Base-by-base conservation (phyloP, 2,329 filamentous ascomycete genomes). In the Botrytis pseudocinerea region DNA sequence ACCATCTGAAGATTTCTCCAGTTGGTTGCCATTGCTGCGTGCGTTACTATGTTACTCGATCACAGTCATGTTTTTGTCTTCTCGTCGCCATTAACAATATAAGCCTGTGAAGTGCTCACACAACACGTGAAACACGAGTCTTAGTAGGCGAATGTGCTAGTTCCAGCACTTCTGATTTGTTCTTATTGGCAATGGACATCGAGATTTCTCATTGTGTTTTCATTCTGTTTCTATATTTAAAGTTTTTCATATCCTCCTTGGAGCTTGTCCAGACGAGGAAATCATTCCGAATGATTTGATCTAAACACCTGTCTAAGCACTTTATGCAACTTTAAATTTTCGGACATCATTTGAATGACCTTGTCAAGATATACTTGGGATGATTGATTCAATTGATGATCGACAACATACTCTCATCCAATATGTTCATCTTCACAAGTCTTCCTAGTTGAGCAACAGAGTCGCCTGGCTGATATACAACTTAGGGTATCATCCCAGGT, bases 81-180 rank as follows among this genome's bases (percentile, higher is more conserved):
- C 42, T 46, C 42, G 22, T 64, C 25, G 5, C 25, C n/a, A 12
- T 25, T n/a, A 54, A 16, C 25, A 54, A 54, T 28, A 46, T 8
- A 32, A 64, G 42, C 9, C 62, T 32, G 25, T 28, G 44, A 28
- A 44, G 28, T 64, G 5, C 44, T 32, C 28, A 46, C 62, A 20
- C n/a, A 35, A 64, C 18, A 25, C 35, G 12, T 64, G 62, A 64
- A 64, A 64, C n/a, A 44, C 42, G 62, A 64, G 62, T 32, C 42
- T 64, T 46, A 46, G 42, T 64, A 32, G 62, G n/a, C 62, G 5
- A 32, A n/a, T 48, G 62, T 64, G 22, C 18, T 64, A 46, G n/a
- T 42, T 44, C 5, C n/a, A 18, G 51, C 6, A 57, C 51, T 44
- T 40, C 18, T 28, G 16, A 28, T 40, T 28, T 63, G 28, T 51